phyloP scores from a whole-genome alignment of 495 filamentous ascomycete species.

The Parathielavia hyrcaniae region DNA sequence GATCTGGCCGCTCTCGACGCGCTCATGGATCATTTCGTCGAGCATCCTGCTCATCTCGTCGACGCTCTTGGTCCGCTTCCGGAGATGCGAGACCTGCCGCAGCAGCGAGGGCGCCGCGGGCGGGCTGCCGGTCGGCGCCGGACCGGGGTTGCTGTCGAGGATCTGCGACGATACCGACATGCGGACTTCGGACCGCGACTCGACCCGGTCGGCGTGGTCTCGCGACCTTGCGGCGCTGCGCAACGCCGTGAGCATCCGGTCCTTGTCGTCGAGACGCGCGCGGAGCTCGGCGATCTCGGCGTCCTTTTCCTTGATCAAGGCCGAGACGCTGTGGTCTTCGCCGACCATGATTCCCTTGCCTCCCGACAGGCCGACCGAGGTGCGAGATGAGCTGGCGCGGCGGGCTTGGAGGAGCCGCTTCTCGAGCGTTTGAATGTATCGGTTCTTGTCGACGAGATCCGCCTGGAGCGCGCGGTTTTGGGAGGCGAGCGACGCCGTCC shows the following conservation, averaged over 20 bases:
- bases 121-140: conserved; percentile 33
- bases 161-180: conserved; percentile 34
- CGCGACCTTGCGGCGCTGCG: conserved; percentile 81
- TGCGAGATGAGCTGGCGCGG: conserved; percentile 79
- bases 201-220: conserved; percentile 63
- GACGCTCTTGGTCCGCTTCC: conserved; percentile 60
- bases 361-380: conserved; percentile 60
- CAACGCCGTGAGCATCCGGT: conserved; percentile 83
- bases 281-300: conserved; percentile 87
- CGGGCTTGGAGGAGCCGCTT: conserved; percentile 86
- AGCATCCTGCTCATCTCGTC: conserved; percentile 86
- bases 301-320: conserved; percentile 80
- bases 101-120: conserved; percentile 35
- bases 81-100: conserved; percentile 35
- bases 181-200: conserved; percentile 41
- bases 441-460: conserved; percentile 91
- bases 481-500: conserved; percentile 68
- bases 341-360: conserved; percentile 55
- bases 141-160: conserved; percentile 36
- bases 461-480: conserved; percentile 85
- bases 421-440: conserved; percentile 91
- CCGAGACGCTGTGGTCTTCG: conserved; percentile 60
- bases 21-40: conserved; percentile 90
- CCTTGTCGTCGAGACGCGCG: conserved; percentile 89
- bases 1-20: conserved; percentile 63